Percentiles rank a stretch among this genome's conserved stretches.
Conservation (phyloP, 352 stramenopile species). For the Phytophthora lateralis region DNA sequence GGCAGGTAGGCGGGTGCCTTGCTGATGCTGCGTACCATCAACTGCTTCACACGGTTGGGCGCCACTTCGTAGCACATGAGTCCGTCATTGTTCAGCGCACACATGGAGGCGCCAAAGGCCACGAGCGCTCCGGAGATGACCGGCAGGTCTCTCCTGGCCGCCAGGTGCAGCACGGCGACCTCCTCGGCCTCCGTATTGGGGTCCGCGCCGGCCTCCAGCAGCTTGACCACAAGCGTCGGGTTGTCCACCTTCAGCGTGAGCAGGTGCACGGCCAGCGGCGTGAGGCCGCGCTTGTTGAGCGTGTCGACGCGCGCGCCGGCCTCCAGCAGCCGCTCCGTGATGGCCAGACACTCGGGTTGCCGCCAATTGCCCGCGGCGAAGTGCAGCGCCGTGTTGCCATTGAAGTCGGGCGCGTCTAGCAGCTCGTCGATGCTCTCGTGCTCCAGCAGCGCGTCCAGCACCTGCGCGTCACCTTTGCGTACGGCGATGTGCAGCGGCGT, state of each 20-base stretch:
- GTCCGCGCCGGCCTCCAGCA: constrained; percentile 65
- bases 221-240: constrained; percentile 60
- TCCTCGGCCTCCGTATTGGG: constrained; percentile 69
- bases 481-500: constrained; percentile 80
- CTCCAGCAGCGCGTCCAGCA: constrained; percentile 73
- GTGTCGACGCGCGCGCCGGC: constrained; percentile 57
- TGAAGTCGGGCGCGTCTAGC: constrained; percentile 72
- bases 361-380: constrained; percentile 75
- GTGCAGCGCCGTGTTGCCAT: constrained; percentile 84
- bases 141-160: constrained; percentile 53
- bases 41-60: constrained; percentile 58
- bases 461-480: constrained; percentile 68
- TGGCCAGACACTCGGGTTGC: constrained; percentile 45
- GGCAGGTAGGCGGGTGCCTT: constrained; percentile 53
- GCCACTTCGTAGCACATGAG: constrained; percentile 86
- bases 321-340: constrained; percentile 53
- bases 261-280: constrained; percentile 77
- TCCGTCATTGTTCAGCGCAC: constrained; percentile 63
- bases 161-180: constrained; percentile 66
- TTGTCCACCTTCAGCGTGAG: constrained; percentile 83
- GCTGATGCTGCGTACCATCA: constrained; percentile 73
- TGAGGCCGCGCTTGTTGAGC: constrained; percentile 69
- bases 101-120: constrained; percentile 64
- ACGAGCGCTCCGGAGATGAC: constrained; percentile 64
- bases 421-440: constrained; percentile 76